A percentile compares a stretch with the other conserved stretches of the same genome.
Evolutionary conservation across 768 basidiomycete genomes (phyloP).

Genomic region (Pholiota conissans): DNA sequence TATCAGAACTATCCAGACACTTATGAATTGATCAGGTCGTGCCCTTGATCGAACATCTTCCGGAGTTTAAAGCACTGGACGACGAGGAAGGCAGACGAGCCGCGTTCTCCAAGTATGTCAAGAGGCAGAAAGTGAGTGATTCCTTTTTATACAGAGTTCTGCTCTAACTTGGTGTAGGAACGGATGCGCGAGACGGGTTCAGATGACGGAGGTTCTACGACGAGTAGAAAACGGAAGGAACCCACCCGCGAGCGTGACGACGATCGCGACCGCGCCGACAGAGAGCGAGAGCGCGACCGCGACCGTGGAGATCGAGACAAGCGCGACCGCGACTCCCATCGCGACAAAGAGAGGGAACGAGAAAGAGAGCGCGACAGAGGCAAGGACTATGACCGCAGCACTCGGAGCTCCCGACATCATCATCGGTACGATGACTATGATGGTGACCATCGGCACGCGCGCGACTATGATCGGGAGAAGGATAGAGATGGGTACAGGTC

Average conservation of each 20-base stretch:
- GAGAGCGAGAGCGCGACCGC: slow-evolving; percentile 34
- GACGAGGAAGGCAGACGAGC: slow-evolving; percentile 82
- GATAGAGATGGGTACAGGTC: slow-evolving; percentile 43
- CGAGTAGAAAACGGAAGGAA: slow-evolving; percentile 80
- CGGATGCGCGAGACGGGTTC: slow-evolving; percentile 74
- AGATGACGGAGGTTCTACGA: slow-evolving; percentile 83
- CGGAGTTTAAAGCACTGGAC: slow-evolving; percentile 85
- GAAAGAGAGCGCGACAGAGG: slow-evolving; percentile 37
- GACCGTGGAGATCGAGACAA: slow-evolving; percentile 16
- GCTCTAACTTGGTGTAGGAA: slow-evolving; percentile 49
- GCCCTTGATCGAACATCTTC: slow-evolving; percentile 75
- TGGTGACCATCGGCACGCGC: slow-evolving; percentile 38
- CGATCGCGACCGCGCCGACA: slow-evolving; percentile 45
- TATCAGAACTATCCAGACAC: neutral
- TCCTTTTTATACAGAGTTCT: slow-evolving; percentile 7
- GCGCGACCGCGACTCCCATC: slow-evolving; percentile 30
- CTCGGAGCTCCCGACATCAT: slow-evolving; percentile 45
- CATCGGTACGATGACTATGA: slow-evolving; percentile 53
- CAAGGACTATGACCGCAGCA: slow-evolving; percentile 40
- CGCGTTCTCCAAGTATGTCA: slow-evolving; percentile 87
- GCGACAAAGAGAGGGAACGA: slow-evolving; percentile 27
- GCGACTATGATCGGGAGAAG: slow-evolving; percentile 40
- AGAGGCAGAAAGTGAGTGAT: slow-evolving; percentile 77
- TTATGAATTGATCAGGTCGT: slow-evolving; percentile 58
- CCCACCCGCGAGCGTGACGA: slow-evolving; percentile 55